phyloP scores from a whole-genome alignment of 2,329 filamentous ascomycete genomes.

The Aurifilum marmelostoma region DNA sequence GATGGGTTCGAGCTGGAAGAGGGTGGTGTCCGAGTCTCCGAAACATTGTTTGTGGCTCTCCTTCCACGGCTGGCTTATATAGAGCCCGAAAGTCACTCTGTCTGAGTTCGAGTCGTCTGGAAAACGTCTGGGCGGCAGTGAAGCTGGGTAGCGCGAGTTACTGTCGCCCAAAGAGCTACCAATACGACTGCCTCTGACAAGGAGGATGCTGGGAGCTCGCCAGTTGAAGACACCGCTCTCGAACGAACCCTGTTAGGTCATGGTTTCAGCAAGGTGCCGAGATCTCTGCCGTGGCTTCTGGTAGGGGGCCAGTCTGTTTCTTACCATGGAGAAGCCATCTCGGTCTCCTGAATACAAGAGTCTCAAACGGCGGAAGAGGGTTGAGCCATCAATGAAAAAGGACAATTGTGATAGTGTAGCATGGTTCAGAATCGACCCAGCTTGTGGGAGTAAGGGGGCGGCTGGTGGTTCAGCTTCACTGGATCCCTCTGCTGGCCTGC shows the following conservation, averaged over 20 bases:
- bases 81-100: conserved; percentile 68
- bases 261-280: not conserved
- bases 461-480: conserved; percentile 20
- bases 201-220: conserved; percentile 72
- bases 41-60: conserved; percentile 70
- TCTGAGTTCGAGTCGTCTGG: conserved; percentile 45
- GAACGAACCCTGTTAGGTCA: conserved; percentile 59
- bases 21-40: conserved; percentile 62
- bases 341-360: conserved; percentile 71
- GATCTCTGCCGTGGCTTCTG: not conserved
- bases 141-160: conserved; percentile 62
- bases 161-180: conserved; percentile 48
- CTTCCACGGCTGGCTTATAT: conserved; percentile 70
- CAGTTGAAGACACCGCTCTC: conserved; percentile 77
- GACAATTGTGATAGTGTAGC: conserved; percentile 70
- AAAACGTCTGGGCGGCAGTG: conserved; percentile 66
- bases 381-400: conserved; percentile 68
- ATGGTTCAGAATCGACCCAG: conserved; percentile 66
- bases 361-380: conserved; percentile 67
- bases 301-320: not conserved
- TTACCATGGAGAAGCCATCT: conserved; percentile 70
- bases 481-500: conserved; percentile 22
- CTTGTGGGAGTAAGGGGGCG: conserved; percentile 51
- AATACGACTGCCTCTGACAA: conserved; percentile 69
- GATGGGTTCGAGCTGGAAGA: conserved; percentile 73